Evolutionary conservation across 345 rosid genomes (phyloP).

Genomic region (Bretschneidera sinensis): DNA sequence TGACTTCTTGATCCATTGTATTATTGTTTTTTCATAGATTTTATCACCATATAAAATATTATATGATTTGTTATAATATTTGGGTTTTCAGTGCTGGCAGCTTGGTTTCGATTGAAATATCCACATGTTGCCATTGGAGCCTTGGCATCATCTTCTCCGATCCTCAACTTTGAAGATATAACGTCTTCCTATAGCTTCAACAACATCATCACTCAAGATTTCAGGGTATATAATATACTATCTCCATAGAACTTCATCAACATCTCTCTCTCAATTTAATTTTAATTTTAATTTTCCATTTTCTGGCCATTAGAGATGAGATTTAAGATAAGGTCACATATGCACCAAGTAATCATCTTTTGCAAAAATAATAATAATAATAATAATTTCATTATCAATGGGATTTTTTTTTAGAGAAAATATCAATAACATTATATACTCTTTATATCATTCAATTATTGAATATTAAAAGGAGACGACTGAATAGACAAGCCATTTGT

Average conservation of each 20-base stretch:
- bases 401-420: too few relatives aligned
- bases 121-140: constrained; percentile 52
- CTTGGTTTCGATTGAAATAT: constrained; percentile 54
- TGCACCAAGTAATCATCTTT: too few relatives aligned
- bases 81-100: constrained; percentile 39
- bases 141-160: constrained; percentile 55
- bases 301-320: too few relatives aligned
- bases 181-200: constrained; percentile 50
- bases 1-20: neutral
- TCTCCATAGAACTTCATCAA: too few relatives aligned
- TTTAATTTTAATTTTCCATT: too few relatives aligned
- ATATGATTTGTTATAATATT: neutral
- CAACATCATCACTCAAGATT: constrained; percentile 42
- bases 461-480: too few relatives aligned
- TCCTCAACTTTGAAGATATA: constrained; percentile 35
- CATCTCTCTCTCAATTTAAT: neutral
- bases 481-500: too few relatives aligned
- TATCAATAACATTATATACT: too few relatives aligned
- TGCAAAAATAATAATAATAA: too few relatives aligned
- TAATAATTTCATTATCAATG: too few relatives aligned
- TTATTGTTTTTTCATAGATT: neutral
- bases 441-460: too few relatives aligned
- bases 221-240: constrained; percentile 28
- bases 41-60: neutral
- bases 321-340: too few relatives aligned